phyloP scores from a whole-genome alignment of 495 filamentous ascomycete species.

The Halenospora varia region DNA sequence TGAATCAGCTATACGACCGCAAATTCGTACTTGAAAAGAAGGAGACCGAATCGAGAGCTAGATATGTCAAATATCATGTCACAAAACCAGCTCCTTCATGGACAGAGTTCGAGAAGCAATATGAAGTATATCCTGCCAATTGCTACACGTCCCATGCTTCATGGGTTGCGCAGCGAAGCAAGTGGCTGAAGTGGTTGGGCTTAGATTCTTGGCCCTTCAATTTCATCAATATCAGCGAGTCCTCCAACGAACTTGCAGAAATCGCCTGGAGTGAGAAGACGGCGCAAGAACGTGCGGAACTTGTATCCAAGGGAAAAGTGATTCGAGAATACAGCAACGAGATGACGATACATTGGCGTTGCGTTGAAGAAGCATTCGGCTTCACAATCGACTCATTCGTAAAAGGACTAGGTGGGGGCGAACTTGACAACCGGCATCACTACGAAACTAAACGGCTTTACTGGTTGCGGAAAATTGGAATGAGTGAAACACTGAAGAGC shows the following conservation, averaged over 20 bases:
- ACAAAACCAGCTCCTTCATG: background rate
- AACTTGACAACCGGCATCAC: background rate
- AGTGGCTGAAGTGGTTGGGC: background rate
- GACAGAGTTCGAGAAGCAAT: background rate
- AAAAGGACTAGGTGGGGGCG: background rate
- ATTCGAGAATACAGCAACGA: background rate
- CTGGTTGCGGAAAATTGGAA: background rate
- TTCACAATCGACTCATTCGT: background rate
- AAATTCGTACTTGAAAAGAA: background rate
- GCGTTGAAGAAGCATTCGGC: background rate
- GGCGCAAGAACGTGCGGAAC: background rate
- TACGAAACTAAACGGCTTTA: background rate
- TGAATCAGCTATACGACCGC: background rate
- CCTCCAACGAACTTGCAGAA: background rate
- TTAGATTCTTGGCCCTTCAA: background rate
- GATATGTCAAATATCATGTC: background rate
- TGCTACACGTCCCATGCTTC: background rate
- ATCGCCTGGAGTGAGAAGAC: background rate
- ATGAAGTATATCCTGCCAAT: background rate
- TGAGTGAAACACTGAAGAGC: background rate
- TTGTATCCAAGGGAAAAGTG: background rate
- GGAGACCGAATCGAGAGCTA: background rate
- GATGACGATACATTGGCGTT: background rate
- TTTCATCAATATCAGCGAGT: background rate
- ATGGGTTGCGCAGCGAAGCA: background rate